These are phyloP conservation scores for Kwoniella botswanensis DNA, from an alignment of 768 basidiomycete species.

Conservation along the genomic window DNA sequence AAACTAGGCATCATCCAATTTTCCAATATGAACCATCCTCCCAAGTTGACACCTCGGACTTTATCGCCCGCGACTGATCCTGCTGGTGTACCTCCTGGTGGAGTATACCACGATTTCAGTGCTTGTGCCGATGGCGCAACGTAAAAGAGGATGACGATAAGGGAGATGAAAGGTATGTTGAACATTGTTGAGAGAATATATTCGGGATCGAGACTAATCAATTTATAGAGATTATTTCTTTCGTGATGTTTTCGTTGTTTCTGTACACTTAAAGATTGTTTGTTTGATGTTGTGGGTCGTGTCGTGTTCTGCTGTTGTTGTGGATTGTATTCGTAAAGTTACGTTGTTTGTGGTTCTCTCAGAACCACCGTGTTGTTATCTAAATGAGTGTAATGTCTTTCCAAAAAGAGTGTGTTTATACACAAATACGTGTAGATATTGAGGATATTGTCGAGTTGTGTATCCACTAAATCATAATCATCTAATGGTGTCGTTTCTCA, in stretches of 20 bases:
- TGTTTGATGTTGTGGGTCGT: too few relatives aligned
- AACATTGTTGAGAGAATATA: conserved; percentile 1
- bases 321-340: too few relatives aligned
- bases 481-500: too few relatives aligned
- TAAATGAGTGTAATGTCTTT: conserved; percentile 1
- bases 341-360: too few relatives aligned
- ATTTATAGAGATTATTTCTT: neutral
- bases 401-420: conserved; percentile 1
- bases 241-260: neutral
- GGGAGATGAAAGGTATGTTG: neutral
- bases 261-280: neutral
- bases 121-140: conserved; percentile 12
- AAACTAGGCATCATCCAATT: conserved; percentile 53
- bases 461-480: neutral
- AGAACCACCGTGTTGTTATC: neutral
- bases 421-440: neutral
- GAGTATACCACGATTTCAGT: conserved; percentile 45
- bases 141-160: conserved; percentile 16
- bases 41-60: conserved; percentile 48
- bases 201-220: too few relatives aligned
- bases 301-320: too few relatives aligned
- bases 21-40: conserved; percentile 51
- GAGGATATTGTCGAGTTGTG: neutral
- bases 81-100: conserved; percentile 38
- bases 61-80: conserved; percentile 43